Evolutionary conservation across 2,329 filamentous ascomycete species (phyloP).

Genomic region (Fusarium tanahbumbuense): DNA sequence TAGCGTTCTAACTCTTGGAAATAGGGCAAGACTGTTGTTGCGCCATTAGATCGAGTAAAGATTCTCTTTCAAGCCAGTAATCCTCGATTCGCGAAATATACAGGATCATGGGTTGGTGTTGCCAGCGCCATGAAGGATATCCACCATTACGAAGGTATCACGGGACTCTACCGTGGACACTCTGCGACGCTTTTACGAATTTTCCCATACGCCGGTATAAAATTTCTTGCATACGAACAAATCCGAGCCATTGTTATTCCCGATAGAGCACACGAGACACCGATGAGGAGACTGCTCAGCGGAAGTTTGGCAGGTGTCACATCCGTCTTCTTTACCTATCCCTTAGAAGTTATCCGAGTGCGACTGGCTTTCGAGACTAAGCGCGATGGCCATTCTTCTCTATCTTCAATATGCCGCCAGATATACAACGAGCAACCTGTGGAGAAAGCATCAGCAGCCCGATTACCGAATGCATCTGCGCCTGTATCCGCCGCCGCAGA

Average conservation of each 20-base stretch:
- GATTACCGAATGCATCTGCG: slow-evolving; percentile 46
- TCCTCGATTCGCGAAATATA: slow-evolving; percentile 92
- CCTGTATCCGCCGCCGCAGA: slow-evolving; percentile 54
- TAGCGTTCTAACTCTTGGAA: slow-evolving; percentile 19
- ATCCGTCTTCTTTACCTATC: slow-evolving; percentile 96
- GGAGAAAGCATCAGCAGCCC: slow-evolving; percentile 48
- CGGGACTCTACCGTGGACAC: slow-evolving; percentile 90
- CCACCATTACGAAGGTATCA: slow-evolving; percentile 76
- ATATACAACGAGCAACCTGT: slow-evolving; percentile 84
- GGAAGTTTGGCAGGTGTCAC: slow-evolving; percentile 85
- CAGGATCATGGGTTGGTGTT: slow-evolving; percentile 87
- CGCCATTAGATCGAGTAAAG: slow-evolving; percentile 96
- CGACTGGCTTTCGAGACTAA: slow-evolving; percentile 95
- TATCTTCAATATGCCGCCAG: slow-evolving; percentile 81
- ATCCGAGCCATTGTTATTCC: slow-evolving; percentile 84
- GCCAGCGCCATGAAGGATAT: slow-evolving; percentile 87
- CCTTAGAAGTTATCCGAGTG: slow-evolving; percentile 91
- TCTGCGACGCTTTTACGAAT: slow-evolving; percentile 94
- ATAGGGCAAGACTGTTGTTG: slow-evolving; percentile 94
- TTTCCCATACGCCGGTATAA: slow-evolving; percentile 97
- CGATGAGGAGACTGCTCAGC: slow-evolving; percentile 77
- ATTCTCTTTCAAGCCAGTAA: slow-evolving; percentile 98
- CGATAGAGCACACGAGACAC: slow-evolving; percentile 79
- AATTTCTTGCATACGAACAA: slow-evolving; percentile 98
- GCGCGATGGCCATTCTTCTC: slow-evolving; percentile 73